phyloP scores from a whole-genome alignment of 805 yeast species.

The Saturnispora kantuleensis region DNA sequence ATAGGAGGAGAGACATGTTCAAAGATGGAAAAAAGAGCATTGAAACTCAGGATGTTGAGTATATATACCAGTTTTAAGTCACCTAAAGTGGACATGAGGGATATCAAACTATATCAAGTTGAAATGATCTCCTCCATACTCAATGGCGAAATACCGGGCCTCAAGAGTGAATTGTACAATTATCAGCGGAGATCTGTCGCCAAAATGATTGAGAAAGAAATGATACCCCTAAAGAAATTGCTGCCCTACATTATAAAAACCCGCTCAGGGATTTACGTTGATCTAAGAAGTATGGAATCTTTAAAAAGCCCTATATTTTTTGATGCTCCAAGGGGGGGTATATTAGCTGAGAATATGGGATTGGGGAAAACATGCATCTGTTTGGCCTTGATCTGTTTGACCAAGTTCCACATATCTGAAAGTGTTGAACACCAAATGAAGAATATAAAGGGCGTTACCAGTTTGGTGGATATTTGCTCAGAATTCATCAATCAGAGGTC shows the following conservation, averaged over 20 bases:
- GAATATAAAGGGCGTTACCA: not conserved
- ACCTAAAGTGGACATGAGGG: slow-evolving; percentile 18
- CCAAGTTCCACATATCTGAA: slow-evolving; percentile 42
- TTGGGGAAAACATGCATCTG: slow-evolving; percentile 56
- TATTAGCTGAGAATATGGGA: slow-evolving; percentile 62
- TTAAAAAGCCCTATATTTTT: slow-evolving; percentile 32
- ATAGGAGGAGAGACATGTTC: not conserved
- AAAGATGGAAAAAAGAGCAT: not conserved
- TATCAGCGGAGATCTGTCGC: slow-evolving; percentile 54
- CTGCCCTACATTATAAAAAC: slow-evolving; percentile 17
- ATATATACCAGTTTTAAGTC: slow-evolving; percentile 30
- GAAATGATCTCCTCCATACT: slow-evolving; percentile 18
- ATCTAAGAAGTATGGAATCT: slow-evolving; percentile 27
- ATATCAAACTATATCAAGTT: slow-evolving; percentile 16
- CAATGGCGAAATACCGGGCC: slow-evolving; percentile 32
- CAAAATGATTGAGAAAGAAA: slow-evolving; percentile 49
- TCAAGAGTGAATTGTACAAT: slow-evolving; percentile 40
- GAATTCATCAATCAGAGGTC: slow-evolving; percentile 35
- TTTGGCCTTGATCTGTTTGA: slow-evolving; percentile 43
- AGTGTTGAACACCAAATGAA: slow-evolving; percentile 26
- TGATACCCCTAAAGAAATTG: slow-evolving; percentile 18
- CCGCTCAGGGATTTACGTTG: slow-evolving; percentile 23
- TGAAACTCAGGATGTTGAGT: slow-evolving; percentile 14
- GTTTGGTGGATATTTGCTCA: slow-evolving; percentile 34
- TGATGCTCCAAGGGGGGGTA: slow-evolving; percentile 48